These are phyloP conservation scores for Boletus pseudopeckii DNA, from an alignment of 768 basidiomycete species.

Conservation along the genomic window DNA sequence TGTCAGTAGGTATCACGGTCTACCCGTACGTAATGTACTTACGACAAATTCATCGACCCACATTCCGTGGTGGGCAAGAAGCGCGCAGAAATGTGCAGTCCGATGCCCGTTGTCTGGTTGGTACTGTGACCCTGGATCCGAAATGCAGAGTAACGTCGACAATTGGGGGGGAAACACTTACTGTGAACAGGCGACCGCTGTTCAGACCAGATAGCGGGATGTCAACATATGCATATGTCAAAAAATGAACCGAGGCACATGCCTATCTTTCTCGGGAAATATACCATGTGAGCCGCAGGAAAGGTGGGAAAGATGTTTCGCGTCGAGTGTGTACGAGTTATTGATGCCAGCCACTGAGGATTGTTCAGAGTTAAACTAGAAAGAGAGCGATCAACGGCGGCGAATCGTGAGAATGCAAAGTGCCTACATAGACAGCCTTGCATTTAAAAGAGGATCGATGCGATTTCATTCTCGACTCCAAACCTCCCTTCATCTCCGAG, in stretches of 20 bases:
- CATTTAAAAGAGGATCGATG: slow-evolving; percentile 7
- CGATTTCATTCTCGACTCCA: slow-evolving; percentile 7
- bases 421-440: slow-evolving; percentile 8
- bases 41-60: slow-evolving; percentile 87
- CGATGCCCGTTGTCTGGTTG: slow-evolving; percentile 80
- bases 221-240: neutral
- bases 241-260: neutral
- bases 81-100: slow-evolving; percentile 62
- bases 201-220: neutral
- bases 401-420: neutral
- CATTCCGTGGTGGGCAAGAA: slow-evolving; percentile 96
- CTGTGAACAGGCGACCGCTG: slow-evolving; percentile 15
- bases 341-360: neutral
- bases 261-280: slow-evolving; percentile 2
- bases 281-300: slow-evolving; percentile 3
- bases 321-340: neutral
- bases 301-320: neutral
- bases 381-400: neutral
- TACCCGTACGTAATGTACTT: slow-evolving; percentile 23
- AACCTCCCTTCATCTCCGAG: slow-evolving; percentile 5
- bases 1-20: neutral
- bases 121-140: slow-evolving; percentile 74
- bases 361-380: slow-evolving; percentile 12
- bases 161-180: neutral
- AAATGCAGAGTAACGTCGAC: neutral